Base-by-base conservation (phyloP, 2,329 filamentous ascomycete species). In the Cordyceps javanica region DNA sequence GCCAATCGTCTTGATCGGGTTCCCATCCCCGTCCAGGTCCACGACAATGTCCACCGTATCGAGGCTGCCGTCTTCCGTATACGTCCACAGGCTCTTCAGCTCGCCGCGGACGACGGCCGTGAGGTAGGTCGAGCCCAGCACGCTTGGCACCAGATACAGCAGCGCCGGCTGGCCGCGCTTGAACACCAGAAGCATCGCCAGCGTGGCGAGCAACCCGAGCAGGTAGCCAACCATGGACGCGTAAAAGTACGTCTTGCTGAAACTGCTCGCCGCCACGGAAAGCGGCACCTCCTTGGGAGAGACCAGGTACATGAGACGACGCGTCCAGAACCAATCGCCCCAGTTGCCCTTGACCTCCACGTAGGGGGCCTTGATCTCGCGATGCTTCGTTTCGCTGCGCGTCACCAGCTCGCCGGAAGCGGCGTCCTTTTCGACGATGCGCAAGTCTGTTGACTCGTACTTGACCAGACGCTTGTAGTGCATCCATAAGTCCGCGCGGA, bases 401-500 rank as follows among this genome's bases (percentile, higher is more conserved):
- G 70, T 72, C 14, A 70, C 63, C 3, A 72, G 56, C 13, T 70
- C 65, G 3, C 71, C 72, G 0, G 70, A 72, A 0, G 68, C 57
- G 0, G 63, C 49, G 7, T 71, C 71, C 49, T 68, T 68, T 54
- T 70, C 67, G 21, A 73, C 54, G n/a, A 71, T 67, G 28, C 65
- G 66, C 32, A 75, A 61, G 11, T 71, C 64, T 0, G 66, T 68
- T 4, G 67, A 61, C 48, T 72, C 75, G 21, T 77, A 73, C 62
- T 77, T 80, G 68, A 86, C 80, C 67, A 89, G 86, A 39, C 79
- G 79, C 36, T 88, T 78, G 68, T 97, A 97, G 74, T 89, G 86
- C 55, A 91, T 78, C 75, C 90, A 94, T 8, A 96, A 78, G 68
- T 99, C 93, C 65, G 96, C 96, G n/a, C 93, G 85, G 25, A 99